These are phyloP conservation scores for Stylonectria norvegica DNA, from an alignment of 2,329 filamentous ascomycete genomes.

Conservation along the genomic window DNA sequence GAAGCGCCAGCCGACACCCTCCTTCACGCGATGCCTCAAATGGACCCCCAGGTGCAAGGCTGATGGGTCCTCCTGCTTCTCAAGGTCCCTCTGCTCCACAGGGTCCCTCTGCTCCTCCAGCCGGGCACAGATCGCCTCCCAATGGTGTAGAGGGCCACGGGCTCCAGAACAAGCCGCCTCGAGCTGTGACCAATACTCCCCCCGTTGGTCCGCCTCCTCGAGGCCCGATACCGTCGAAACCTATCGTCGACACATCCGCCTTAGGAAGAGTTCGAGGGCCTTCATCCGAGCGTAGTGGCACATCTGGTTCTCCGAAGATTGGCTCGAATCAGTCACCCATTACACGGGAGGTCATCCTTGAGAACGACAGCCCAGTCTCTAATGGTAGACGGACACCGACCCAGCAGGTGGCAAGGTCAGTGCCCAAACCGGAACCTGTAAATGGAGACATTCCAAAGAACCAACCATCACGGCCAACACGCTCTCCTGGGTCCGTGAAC, in stretches of 20 bases:
- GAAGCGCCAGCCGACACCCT: conserved; percentile 33
- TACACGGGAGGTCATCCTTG: conserved; percentile 33
- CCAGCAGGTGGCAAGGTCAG: conserved; percentile 41
- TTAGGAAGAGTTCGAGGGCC: conserved; percentile 46
- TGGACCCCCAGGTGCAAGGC: conserved; percentile 49
- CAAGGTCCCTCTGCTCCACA: conserved; percentile 23
- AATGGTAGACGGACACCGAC: conserved; percentile 65
- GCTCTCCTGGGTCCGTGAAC: conserved; percentile 65
- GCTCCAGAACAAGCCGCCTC: conserved; percentile 35
- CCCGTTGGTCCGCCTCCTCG: conserved; percentile 53
- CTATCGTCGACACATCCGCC: conserved; percentile 38
- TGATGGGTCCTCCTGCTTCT: no score
- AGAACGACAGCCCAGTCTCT: conserved; percentile 48
- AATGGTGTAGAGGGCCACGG: conserved; percentile 39
- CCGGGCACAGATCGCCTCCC: conserved; percentile 40
- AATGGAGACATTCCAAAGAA: conserved; percentile 32
- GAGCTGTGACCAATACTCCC: conserved; percentile 26
- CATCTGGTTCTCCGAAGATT: conserved; percentile 36
- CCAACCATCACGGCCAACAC: conserved; percentile 32
- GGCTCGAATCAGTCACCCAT: conserved; percentile 40
- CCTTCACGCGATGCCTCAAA: conserved; percentile 51
- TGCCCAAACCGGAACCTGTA: conserved; percentile 35
- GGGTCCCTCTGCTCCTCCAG: conserved; percentile 32
- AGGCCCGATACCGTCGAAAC: conserved; percentile 50
- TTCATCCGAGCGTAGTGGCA: conserved; percentile 45